Percentiles rank a stretch among this genome's conserved stretches.
Evolutionary conservation across 805 yeast genomes (phyloP).

Genomic region (Kuraishia floccosa): DNA sequence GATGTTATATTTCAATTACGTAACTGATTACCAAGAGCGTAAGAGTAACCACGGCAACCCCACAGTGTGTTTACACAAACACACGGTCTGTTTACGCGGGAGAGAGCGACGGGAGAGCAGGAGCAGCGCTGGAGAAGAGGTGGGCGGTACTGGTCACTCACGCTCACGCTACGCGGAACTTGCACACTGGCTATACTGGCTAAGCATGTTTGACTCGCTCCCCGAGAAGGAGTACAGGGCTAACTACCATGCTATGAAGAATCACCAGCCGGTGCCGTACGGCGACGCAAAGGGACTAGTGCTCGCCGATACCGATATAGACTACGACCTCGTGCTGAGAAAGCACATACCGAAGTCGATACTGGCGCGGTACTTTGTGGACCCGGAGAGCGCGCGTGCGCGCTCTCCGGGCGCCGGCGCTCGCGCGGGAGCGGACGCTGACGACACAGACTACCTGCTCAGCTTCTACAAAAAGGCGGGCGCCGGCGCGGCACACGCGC

Average conservation of each 20-base stretch:
- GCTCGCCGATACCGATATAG: slow-evolving; percentile 11
- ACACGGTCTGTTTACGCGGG: no score
- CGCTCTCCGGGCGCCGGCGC: no score
- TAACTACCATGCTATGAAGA: slow-evolving; percentile 14
- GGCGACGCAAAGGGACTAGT: slow-evolving; percentile 17
- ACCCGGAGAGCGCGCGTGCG: no score
- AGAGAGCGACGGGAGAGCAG: no score
- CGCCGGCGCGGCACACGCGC: neutral
- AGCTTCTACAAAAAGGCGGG: neutral
- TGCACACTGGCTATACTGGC: no score
- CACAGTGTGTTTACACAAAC: no score
- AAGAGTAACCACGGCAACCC: no score
- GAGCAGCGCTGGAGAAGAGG: no score
- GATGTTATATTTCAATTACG: no score
- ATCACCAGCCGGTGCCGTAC: slow-evolving; percentile 13
- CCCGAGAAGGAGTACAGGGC: slow-evolving; percentile 15
- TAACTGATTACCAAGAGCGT: no score
- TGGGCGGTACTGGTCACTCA: no score
- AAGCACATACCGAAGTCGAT: slow-evolving; percentile 14
- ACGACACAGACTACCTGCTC: neutral
- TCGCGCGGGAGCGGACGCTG: neutral
- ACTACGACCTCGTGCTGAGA: slow-evolving; percentile 16
- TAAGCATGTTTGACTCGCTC: slow-evolving; percentile 14
- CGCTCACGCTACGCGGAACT: no score
- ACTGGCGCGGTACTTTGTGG: slow-evolving; percentile 12